Evolutionary conservation across 129 eudicot genomes (phyloP).

Genomic region (Logfia minima): DNA sequence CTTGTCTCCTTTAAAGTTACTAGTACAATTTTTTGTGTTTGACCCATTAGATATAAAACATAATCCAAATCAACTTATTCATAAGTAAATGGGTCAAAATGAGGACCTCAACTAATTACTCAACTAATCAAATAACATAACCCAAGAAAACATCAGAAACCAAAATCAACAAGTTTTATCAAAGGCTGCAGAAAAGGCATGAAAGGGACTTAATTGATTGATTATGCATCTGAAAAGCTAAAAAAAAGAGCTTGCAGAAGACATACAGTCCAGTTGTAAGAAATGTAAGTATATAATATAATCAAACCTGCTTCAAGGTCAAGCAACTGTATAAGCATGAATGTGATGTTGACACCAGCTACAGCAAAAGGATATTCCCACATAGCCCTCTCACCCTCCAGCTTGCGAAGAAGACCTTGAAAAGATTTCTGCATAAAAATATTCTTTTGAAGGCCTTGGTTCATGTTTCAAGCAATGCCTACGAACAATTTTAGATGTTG

Average conservation of each 20-base stretch:
- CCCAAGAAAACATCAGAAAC: not conserved
- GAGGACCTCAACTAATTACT: not conserved
- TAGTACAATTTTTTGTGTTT: not conserved
- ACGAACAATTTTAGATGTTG: not conserved
- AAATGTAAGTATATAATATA: not conserved
- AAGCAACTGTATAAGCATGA: constrained; percentile 98
- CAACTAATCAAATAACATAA: not conserved
- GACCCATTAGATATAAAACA: not conserved
- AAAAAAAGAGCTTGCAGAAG: not conserved
- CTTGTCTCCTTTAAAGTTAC: not conserved
- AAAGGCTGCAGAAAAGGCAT: not conserved
- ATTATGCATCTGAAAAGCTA: not conserved
- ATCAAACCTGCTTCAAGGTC: constrained; percentile 88
- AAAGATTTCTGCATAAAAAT: constrained; percentile 68
- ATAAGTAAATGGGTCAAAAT: not conserved
- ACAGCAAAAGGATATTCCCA: constrained; percentile 99
- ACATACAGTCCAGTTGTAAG: not conserved
- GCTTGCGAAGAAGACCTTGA: constrained; percentile 88
- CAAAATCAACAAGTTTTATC: not conserved
- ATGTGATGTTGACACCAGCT: constrained; percentile 98
- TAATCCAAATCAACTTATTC: not conserved
- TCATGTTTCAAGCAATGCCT: not conserved
- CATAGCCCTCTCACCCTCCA: constrained; percentile 86
- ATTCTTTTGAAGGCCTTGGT: not conserved
- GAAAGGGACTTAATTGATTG: not conserved